Conservation (phyloP, 805 yeast species). For the Candida wancherniae region DNA sequence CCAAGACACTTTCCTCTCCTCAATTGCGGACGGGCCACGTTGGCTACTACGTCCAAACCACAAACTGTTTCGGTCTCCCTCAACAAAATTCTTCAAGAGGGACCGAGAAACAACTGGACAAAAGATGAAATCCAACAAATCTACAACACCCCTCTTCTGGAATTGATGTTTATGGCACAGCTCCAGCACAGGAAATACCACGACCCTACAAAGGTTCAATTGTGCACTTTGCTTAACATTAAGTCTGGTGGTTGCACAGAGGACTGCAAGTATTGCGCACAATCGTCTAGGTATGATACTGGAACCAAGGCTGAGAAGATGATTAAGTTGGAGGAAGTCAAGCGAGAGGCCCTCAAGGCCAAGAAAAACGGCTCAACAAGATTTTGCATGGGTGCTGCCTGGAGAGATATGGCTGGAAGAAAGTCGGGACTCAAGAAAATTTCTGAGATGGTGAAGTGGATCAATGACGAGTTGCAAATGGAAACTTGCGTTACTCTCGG, state of each 20-base stretch:
- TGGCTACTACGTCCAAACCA: not conserved
- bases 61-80: too few relatives aligned
- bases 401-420: slow-evolving; percentile 81
- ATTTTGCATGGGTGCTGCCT: slow-evolving; percentile 83
- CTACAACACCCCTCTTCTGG: slow-evolving; percentile 62
- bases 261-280: slow-evolving; percentile 79
- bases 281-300: slow-evolving; percentile 63
- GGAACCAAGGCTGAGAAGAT: slow-evolving; percentile 68
- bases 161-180: slow-evolving; percentile 56
- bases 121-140: slow-evolving; percentile 54
- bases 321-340: slow-evolving; percentile 56
- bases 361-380: slow-evolving; percentile 69
- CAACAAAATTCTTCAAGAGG: slow-evolving; percentile 8
- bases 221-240: slow-evolving; percentile 70
- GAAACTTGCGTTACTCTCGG: slow-evolving; percentile 81
- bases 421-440: slow-evolving; percentile 61
- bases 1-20: too few relatives aligned
- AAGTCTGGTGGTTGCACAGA: slow-evolving; percentile 81
- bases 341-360: slow-evolving; percentile 60
- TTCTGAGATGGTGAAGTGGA: slow-evolving; percentile 57
- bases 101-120: slow-evolving; percentile 46
- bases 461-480: slow-evolving; percentile 57
- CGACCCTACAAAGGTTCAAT: slow-evolving; percentile 64
- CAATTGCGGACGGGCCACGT: slow-evolving; percentile 2
- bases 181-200: slow-evolving; percentile 62